These are phyloP conservation scores for Ogataea nitratoaversa DNA, from an alignment of 805 yeast species.

Conservation along the genomic window DNA sequence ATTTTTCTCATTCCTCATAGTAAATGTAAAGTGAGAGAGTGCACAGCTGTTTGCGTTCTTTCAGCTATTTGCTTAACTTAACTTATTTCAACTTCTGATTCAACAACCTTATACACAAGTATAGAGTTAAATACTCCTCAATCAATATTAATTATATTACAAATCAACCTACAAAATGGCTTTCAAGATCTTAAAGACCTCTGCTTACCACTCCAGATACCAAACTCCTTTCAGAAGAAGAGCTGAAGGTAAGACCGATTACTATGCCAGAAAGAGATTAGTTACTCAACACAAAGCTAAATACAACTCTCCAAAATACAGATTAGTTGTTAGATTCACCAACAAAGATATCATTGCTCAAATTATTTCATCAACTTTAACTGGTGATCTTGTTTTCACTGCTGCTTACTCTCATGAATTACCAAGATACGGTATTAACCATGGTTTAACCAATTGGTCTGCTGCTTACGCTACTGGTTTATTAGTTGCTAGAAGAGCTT, in stretches of 20 bases:
- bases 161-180: conserved; percentile 50
- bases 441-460: conserved; percentile 99
- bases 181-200: conserved; percentile 72
- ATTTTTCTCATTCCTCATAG: too few relatives aligned
- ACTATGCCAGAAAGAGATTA: conserved; percentile 99
- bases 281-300: conserved; percentile 99
- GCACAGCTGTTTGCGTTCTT: too few relatives aligned
- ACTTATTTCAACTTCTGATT: too few relatives aligned
- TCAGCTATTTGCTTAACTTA: too few relatives aligned
- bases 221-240: conserved; percentile 99
- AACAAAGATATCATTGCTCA: conserved; percentile 99
- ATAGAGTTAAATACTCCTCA: too few relatives aligned
- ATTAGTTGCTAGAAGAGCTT: conserved; percentile 97
- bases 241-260: conserved; percentile 99
- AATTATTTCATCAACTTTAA: conserved; percentile 92
- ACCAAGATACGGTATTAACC: conserved; percentile 94
- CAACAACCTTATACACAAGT: too few relatives aligned
- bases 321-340: conserved; percentile 99
- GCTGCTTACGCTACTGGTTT: conserved; percentile 99
- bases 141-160: too few relatives aligned
- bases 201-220: conserved; percentile 98
- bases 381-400: conserved; percentile 93
- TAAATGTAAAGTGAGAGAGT: too few relatives aligned
- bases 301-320: conserved; percentile 99
- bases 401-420: conserved; percentile 99